Evolutionary conservation across 345 rosid species (phyloP).

Genomic region (Camelina neglecta): DNA sequence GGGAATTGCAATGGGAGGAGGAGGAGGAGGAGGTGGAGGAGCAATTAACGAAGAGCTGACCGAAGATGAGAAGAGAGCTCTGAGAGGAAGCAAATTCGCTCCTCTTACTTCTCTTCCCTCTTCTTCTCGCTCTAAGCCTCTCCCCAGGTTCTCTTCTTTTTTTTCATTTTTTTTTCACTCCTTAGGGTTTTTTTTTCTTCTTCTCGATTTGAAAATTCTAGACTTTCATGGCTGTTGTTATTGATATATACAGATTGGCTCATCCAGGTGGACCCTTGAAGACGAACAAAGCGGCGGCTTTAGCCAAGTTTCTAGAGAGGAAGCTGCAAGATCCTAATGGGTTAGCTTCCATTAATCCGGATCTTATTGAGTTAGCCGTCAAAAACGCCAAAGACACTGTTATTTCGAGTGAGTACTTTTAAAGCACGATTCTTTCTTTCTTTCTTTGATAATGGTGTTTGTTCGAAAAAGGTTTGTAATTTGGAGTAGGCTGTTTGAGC

Average conservation of each 20-base stretch:
- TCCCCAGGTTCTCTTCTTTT: constrained; percentile 51
- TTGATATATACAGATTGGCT: constrained; percentile 60
- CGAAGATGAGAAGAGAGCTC: constrained; percentile 89
- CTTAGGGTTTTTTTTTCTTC: not conserved
- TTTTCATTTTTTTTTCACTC: not conserved
- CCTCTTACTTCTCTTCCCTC: constrained; percentile 70
- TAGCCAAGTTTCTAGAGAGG: constrained; percentile 89
- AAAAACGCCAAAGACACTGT: constrained; percentile 69
- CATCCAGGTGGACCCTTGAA: constrained; percentile 96
- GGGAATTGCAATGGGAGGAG: constrained; percentile 37
- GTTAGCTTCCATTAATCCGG: constrained; percentile 69
- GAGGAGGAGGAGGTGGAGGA: constrained; percentile 39
- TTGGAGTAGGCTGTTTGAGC: constrained; percentile 9
- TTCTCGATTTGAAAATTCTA: constrained; percentile 1
- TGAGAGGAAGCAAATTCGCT: constrained; percentile 97
- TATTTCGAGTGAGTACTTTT: constrained; percentile 51
- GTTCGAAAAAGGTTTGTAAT: not conserved
- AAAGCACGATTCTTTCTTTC: not conserved
- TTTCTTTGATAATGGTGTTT: not conserved
- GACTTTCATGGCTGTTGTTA: not conserved
- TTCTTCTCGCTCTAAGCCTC: constrained; percentile 51
- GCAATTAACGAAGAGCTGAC: constrained; percentile 59
- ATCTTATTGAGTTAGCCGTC: constrained; percentile 80
- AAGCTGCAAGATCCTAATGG: constrained; percentile 89
- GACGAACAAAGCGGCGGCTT: constrained; percentile 92